Conservation (phyloP, 148 eudicot genomes). For the Oxyria digyna region DNA sequence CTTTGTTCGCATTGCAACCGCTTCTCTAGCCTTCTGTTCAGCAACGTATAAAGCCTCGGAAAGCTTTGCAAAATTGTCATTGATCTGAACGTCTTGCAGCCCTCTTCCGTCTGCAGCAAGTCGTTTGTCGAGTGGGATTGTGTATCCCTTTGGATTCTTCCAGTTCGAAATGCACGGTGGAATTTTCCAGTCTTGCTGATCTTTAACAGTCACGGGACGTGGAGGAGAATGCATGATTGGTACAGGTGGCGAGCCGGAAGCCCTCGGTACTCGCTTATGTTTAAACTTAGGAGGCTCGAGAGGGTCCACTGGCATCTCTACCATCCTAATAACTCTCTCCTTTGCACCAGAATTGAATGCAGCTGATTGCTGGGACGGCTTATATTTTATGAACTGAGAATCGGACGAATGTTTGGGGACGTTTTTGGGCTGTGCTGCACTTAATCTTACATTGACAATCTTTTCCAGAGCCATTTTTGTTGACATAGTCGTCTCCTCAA, state of each 20-base stretch:
- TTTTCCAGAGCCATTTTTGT: constrained; percentile 30
- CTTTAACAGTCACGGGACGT: constrained; percentile 82
- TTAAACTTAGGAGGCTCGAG: too few relatives aligned
- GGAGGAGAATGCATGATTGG: constrained; percentile 88
- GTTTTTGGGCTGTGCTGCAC: constrained; percentile 21
- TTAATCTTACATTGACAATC: constrained; percentile 34
- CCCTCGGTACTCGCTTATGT: constrained; percentile 33
- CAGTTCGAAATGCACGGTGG: constrained; percentile 90
- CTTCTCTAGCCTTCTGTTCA: constrained; percentile 78
- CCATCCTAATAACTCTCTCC: constrained; percentile 36
- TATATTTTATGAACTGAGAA: constrained; percentile 67
- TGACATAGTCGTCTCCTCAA: constrained; percentile 40
- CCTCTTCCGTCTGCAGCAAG: constrained; percentile 47
- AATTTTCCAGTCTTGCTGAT: constrained; percentile 82
- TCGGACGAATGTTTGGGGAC: constrained; percentile 58
- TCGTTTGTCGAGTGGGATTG: too few relatives aligned
- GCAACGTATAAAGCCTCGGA: constrained; percentile 73
- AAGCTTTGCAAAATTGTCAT: constrained; percentile 66
- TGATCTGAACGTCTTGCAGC: constrained; percentile 71
- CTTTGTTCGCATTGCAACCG: constrained; percentile 63
- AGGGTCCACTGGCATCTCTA: too few relatives aligned
- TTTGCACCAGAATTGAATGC: constrained; percentile 84
- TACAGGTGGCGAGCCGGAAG: constrained; percentile 82
- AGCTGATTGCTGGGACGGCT: constrained; percentile 65
- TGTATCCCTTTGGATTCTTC: constrained; percentile 25